These are phyloP conservation scores for Coemansia guatemalensis DNA, from an alignment of 192 early-diverging fungal genomes.

Conservation along the genomic window DNA sequence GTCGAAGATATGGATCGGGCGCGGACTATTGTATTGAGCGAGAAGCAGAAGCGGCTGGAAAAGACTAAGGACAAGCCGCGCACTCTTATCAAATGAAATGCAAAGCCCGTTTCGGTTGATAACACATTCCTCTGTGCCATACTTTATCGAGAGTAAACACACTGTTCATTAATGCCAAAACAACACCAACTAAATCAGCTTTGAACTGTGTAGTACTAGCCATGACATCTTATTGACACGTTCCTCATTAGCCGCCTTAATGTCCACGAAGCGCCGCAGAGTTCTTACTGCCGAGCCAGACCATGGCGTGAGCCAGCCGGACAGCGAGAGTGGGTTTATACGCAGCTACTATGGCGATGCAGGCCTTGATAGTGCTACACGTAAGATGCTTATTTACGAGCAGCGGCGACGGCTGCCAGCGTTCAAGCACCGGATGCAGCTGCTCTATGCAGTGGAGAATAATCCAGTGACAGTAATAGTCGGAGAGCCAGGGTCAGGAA, in stretches of 20 bases:
- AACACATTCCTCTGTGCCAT: not conserved
- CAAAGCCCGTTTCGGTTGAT: not conserved
- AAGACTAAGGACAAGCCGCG: slow-evolving; percentile 45
- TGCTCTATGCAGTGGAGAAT: slow-evolving; percentile 81
- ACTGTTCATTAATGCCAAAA: not conserved
- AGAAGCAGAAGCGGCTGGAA: slow-evolving; percentile 28
- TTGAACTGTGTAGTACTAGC: not conserved
- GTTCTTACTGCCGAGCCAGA: not conserved
- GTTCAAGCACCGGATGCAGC: slow-evolving; percentile 79
- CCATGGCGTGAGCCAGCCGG: not conserved
- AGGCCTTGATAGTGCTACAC: slow-evolving; percentile 56
- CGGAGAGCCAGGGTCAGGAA: slow-evolving; percentile 94
- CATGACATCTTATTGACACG: not conserved
- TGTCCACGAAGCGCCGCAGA: slow-evolving; percentile 3
- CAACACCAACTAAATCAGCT: not conserved
- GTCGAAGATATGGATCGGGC: slow-evolving; percentile 52
- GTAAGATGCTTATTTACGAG: slow-evolving; percentile 72
- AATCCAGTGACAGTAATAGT: slow-evolving; percentile 81
- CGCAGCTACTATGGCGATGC: slow-evolving; percentile 21
- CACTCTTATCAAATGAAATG: slow-evolving; percentile 23
- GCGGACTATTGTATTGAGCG: slow-evolving; percentile 23
- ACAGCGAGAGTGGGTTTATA: slow-evolving; percentile 18
- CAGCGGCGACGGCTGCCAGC: slow-evolving; percentile 85
- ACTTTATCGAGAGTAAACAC: not conserved
- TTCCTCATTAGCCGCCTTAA: not conserved